phyloP scores from a whole-genome alignment of 176 grass and related monocot species.

The Alopecurus myosuroides region DNA sequence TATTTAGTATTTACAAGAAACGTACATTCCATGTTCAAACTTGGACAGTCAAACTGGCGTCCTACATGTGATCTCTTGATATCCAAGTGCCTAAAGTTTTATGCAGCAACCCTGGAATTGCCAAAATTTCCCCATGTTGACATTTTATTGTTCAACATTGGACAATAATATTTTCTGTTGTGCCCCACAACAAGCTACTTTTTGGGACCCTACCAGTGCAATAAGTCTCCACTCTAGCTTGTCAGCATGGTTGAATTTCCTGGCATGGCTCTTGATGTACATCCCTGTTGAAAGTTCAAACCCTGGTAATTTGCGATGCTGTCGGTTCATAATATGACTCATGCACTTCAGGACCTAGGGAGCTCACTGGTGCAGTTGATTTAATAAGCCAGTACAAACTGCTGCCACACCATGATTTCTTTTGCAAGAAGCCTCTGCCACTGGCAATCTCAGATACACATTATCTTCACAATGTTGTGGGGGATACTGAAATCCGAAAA shows the following conservation, averaged over 20 bases:
- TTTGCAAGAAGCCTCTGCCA: slow-evolving; percentile 82
- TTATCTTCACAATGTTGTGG: slow-evolving; percentile 89
- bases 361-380: slow-evolving; percentile 88
- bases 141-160: neutral
- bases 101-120: neutral
- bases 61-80: neutral
- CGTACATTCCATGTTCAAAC: neutral
- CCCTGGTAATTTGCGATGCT: neutral
- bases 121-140: neutral
- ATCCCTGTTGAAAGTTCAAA: neutral
- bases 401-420: slow-evolving; percentile 80
- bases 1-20: neutral
- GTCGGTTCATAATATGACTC: neutral
- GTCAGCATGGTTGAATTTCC: neutral
- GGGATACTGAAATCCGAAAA: slow-evolving; percentile 90
- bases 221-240: neutral
- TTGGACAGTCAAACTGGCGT: neutral
- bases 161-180: neutral
- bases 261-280: neutral
- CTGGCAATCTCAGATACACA: slow-evolving; percentile 87
- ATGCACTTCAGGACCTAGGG: slow-evolving; percentile 80
- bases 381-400: slow-evolving; percentile 89
- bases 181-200: neutral
- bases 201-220: neutral
- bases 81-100: neutral